phyloP scores from a whole-genome alignment of 306 rosid genomes.

The Cucumis hystrix region DNA sequence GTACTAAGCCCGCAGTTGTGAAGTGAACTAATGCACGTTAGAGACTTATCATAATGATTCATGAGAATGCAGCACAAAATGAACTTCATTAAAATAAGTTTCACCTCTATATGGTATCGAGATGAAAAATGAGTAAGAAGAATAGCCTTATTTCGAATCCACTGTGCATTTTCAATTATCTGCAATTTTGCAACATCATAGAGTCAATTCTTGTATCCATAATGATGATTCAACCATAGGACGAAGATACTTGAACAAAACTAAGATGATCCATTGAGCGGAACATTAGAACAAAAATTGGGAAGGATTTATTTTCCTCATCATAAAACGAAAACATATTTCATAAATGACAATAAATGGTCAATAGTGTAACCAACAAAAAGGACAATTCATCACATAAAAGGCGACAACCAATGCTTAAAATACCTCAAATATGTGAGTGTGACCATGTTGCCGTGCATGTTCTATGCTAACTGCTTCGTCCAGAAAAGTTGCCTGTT shows the following conservation, averaged over 20 bases:
- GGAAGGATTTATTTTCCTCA: neutral
- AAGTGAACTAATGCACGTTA: neutral
- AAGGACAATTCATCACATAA: neutral
- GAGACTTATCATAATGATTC: neutral
- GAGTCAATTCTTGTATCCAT: neutral
- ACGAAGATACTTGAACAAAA: neutral
- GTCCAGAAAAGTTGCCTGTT: slow-evolving; percentile 87
- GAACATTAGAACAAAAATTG: neutral
- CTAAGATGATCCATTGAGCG: neutral
- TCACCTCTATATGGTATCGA: slow-evolving; percentile 81
- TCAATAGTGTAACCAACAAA: neutral
- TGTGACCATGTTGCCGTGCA: slow-evolving; percentile 81
- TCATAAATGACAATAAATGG: neutral
- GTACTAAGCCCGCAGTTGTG: neutral
- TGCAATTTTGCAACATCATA: slow-evolving; percentile 18
- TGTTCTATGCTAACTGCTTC: slow-evolving; percentile 68
- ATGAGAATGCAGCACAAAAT: neutral
- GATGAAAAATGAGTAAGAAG: slow-evolving; percentile 90
- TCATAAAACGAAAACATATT: neutral
- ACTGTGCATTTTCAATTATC: slow-evolving; percentile 64
- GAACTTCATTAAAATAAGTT: neutral
- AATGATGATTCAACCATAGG: neutral
- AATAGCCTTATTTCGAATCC: slow-evolving; percentile 90
- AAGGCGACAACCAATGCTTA: neutral
- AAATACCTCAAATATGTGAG: slow-evolving; percentile 69